A percentile compares a stretch with the other conserved stretches of the same genome.
Evolutionary conservation across 768 basidiomycete species (phyloP).

Genomic region (Agaricus blazei): DNA sequence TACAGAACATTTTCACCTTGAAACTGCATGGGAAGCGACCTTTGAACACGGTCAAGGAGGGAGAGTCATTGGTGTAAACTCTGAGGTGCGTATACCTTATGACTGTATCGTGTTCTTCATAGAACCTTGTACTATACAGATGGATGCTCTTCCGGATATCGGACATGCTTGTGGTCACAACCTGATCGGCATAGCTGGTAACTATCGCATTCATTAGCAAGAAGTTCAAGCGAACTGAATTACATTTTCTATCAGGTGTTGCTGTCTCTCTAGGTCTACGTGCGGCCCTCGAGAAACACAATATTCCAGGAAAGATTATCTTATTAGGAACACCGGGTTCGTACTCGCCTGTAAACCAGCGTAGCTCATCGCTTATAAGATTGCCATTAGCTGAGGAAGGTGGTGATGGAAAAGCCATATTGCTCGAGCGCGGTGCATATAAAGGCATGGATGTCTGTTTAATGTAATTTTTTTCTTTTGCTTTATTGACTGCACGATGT

Average conservation of each 20-base stretch:
- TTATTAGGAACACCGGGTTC: constrained; percentile 76
- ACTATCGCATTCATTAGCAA: background rate
- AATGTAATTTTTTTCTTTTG: constrained; percentile 38
- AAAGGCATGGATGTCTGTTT: constrained; percentile 72
- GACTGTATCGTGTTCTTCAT: background rate
- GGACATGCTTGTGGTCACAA: constrained; percentile 84
- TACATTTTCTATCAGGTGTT: constrained; percentile 36
- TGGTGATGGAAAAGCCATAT: constrained; percentile 62
- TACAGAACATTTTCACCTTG: constrained; percentile 51
- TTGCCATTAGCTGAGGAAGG: constrained; percentile 64
- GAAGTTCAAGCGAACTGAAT: background rate
- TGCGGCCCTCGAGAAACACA: constrained; percentile 52
- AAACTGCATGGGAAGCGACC: constrained; percentile 73
- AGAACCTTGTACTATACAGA: constrained; percentile 23
- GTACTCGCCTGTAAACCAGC: constrained; percentile 2
- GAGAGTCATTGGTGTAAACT: constrained; percentile 71
- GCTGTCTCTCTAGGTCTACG: constrained; percentile 67
- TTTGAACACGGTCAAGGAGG: constrained; percentile 64
- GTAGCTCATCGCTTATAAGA: background rate
- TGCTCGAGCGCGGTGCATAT: constrained; percentile 77
- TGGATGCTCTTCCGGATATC: constrained; percentile 58
- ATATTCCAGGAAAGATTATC: constrained; percentile 64
- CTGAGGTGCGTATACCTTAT: constrained; percentile 44
- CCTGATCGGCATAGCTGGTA: constrained; percentile 63
- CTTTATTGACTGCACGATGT: background rate